These are phyloP conservation scores for Fraxinus platypoda DNA, from an alignment of 305 asterid genomes.

Conservation along the genomic window DNA sequence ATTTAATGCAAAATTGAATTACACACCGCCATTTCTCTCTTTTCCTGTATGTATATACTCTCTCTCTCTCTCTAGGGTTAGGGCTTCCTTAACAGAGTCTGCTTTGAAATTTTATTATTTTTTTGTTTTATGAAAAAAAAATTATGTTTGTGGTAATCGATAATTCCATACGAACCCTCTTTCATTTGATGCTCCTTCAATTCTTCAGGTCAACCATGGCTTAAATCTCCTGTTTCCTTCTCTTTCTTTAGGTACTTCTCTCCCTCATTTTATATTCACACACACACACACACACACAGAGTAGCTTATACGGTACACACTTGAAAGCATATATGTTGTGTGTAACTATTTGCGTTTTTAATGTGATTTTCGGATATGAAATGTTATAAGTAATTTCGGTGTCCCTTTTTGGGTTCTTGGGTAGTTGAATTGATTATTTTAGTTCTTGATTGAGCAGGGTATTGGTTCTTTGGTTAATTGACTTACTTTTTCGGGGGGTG, in stretches of 20 bases:
- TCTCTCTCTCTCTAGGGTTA: constrained; percentile 34
- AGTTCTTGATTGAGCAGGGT: background rate
- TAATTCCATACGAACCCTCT: constrained; percentile 22
- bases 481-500: background rate
- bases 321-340: background rate
- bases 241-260: constrained; percentile 17
- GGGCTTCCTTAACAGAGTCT: constrained; percentile 56
- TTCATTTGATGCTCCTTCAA: constrained; percentile 25
- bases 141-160: background rate
- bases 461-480: background rate
- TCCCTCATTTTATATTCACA: background rate
- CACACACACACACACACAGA: background rate
- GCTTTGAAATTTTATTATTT: constrained; percentile 11
- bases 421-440: background rate
- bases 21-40: background rate
- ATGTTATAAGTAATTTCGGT: background rate
- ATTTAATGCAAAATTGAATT: background rate
- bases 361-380: background rate
- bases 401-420: background rate
- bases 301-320: background rate
- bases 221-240: constrained; percentile 29
- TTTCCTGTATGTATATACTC: constrained; percentile 14
- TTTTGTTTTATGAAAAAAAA: background rate
- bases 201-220: constrained; percentile 41
- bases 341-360: background rate